Percentiles rank a stretch among this genome's conserved stretches.
Conservation (phyloP, 441 rosid genomes). For the Croton laevigatus region DNA sequence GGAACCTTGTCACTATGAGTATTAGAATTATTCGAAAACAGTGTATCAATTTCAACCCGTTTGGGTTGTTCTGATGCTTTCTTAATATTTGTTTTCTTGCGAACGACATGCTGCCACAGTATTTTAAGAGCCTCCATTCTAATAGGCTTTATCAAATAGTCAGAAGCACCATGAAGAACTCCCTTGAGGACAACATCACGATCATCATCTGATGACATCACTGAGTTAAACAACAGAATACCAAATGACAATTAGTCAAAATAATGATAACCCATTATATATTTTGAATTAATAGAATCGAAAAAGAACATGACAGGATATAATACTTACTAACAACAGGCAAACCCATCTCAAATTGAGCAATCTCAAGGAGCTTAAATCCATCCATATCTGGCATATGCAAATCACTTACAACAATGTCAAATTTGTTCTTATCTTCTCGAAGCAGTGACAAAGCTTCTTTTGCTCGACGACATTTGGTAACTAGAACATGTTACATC, state of each 20-base stretch:
- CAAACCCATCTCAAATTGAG: slow-evolving; percentile 22
- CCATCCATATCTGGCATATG: slow-evolving; percentile 44
- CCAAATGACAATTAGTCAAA: not conserved
- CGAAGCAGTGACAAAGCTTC: slow-evolving; percentile 34
- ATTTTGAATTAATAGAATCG: not conserved
- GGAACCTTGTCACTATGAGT: not conserved
- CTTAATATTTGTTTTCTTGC: slow-evolving; percentile 14
- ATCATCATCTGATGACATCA: slow-evolving; percentile 32
- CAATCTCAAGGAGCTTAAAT: slow-evolving; percentile 26
- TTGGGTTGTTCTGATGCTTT: slow-evolving; percentile 6
- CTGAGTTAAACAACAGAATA: slow-evolving; percentile 6
- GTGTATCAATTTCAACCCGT: not conserved
- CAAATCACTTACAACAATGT: slow-evolving; percentile 28
- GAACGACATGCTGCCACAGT: slow-evolving; percentile 42
- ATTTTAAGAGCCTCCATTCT: slow-evolving; percentile 22
- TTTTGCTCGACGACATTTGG: slow-evolving; percentile 21
- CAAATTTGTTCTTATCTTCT: slow-evolving; percentile 28
- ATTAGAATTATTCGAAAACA: not conserved
- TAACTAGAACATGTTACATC: slow-evolving; percentile 24
- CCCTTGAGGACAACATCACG: slow-evolving; percentile 21
- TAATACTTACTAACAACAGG: slow-evolving; percentile 36
- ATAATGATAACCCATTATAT: too few species aligned
- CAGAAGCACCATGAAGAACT: slow-evolving; percentile 33
- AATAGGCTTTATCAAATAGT: slow-evolving; percentile 33
- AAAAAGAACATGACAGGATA: not conserved